Evolutionary conservation across 192 early-diverging fungal species (phyloP).

Genomic region (Podochytrium sp.): DNA sequence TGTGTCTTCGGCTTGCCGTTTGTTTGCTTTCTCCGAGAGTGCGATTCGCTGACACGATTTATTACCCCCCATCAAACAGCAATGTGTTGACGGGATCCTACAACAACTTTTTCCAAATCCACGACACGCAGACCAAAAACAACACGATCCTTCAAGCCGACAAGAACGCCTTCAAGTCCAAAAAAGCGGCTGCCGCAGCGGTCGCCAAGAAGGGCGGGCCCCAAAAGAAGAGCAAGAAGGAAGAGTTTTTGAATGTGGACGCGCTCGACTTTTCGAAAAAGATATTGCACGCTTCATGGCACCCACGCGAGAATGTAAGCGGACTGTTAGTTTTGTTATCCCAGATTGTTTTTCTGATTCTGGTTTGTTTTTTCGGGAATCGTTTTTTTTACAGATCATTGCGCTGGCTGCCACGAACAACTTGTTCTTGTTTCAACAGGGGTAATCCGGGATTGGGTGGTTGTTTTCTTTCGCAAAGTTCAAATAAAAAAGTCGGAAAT

Average conservation of each 20-base stretch:
- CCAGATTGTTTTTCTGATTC: not conserved
- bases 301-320: conserved; percentile 96
- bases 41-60: not conserved
- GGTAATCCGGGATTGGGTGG: too few relatives aligned
- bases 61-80: conserved; percentile 53
- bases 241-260: conserved; percentile 84
- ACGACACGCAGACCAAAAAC: conserved; percentile 76
- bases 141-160: conserved; percentile 94
- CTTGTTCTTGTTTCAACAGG: conserved; percentile 74
- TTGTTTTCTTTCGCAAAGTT: not conserved
- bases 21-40: too few relatives aligned
- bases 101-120: conserved; percentile 99
- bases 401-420: conserved; percentile 99
- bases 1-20: too few relatives aligned
- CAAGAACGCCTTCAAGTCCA: conserved; percentile 96
- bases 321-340: not conserved
- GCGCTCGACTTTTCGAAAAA: conserved; percentile 93
- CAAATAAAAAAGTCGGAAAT: not conserved
- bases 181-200: conserved; percentile 74
- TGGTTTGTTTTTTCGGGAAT: too few relatives aligned
- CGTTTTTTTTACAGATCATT: conserved; percentile 27
- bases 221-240: conserved; percentile 50
- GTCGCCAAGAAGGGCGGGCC: conserved; percentile 42
- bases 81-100: conserved; percentile 95
- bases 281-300: conserved; percentile 98